Conservation (phyloP, 495 filamentous ascomycete species). For the Hyphodiscus hymeniophilus region DNA sequence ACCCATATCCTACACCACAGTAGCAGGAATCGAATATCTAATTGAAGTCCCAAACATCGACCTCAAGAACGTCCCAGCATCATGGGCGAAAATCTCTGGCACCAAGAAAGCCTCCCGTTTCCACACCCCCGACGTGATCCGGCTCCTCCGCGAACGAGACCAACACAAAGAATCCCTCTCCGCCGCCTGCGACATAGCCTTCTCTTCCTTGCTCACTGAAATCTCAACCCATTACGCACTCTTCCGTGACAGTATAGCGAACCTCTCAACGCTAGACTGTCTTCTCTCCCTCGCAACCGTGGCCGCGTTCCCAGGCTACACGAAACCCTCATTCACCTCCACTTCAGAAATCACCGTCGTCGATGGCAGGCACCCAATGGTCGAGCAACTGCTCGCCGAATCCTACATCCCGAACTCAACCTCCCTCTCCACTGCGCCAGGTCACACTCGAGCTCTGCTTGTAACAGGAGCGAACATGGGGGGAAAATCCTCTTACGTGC, state of each 20-base stretch:
- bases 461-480: constrained; percentile 99
- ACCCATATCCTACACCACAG: constrained; percentile 65
- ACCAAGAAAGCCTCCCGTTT: constrained; percentile 91
- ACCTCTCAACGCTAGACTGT: constrained; percentile 83
- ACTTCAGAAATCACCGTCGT: constrained; percentile 58
- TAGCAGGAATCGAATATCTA: constrained; percentile 87
- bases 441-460: constrained; percentile 65
- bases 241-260: constrained; percentile 79
- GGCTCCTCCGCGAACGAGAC: constrained; percentile 78
- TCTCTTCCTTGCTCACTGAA: constrained; percentile 53
- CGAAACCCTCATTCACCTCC: constrained; percentile 67
- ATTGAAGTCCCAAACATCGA: constrained; percentile 79
- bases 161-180: constrained; percentile 91
- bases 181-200: constrained; percentile 88
- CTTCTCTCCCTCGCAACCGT: constrained; percentile 79
- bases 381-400: constrained; percentile 80
- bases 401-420: constrained; percentile 91
- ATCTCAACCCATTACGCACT: constrained; percentile 79
- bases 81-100: constrained; percentile 87
- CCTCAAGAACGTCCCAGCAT: constrained; percentile 80
- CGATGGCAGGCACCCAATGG: constrained; percentile 88
- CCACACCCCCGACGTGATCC: constrained; percentile 84
- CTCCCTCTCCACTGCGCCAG: constrained; percentile 45
- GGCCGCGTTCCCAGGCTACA: constrained; percentile 79
- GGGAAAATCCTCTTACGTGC: constrained; percentile 91